Evolutionary conservation across 1,139 yeast genomes (phyloP), one percentile per base, ranked within the genome.

Genomic region (Debaryomyces sp.): DNA sequence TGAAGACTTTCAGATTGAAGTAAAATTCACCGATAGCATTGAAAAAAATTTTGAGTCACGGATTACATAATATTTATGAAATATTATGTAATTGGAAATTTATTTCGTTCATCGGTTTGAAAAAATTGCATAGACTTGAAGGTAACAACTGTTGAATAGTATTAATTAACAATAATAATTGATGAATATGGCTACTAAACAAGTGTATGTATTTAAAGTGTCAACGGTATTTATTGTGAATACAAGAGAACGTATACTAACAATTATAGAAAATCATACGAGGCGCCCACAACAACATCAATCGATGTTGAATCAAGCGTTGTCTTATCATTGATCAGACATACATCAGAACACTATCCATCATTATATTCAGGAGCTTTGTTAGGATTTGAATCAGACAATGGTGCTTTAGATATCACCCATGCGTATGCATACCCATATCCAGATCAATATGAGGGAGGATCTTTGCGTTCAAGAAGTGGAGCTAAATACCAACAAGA

Each of bases 401-500:
- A 68, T 33, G 79, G 80, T 18, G 61, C 70, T 17, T 70, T 80
- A 40, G 78, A 74, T 57, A 67, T 81, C 50, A 79, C 92, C 24
- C 89, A 87, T 60, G 77, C 84, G 36, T 85, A 82, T 71, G 95
- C 95, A 44, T 80, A 68, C 61, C 79, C 80, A 50, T 75, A 75
- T 62, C 78, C 81, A 46, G 81, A 76, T 58, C 84, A 80, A 58
- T 75, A 73, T 56, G 81, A 78, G 58, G 82, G 81, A 22, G 81
- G 80, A 8, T 76, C 82, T 5, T 78, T 80, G 62, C 72, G 75
- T 51, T 74, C 86, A 46, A 81, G 82, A 64, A 76, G 83, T 55
- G 89, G 89, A 49, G 73, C 75, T 53, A 84, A 80, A 63, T 90
- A 85, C 70, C 92, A 87, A 65, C 81, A 80, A 52, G 92, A 87